phyloP scores from a whole-genome alignment of 1,284 basidiomycete species.

The Amylostereum areolatum region DNA sequence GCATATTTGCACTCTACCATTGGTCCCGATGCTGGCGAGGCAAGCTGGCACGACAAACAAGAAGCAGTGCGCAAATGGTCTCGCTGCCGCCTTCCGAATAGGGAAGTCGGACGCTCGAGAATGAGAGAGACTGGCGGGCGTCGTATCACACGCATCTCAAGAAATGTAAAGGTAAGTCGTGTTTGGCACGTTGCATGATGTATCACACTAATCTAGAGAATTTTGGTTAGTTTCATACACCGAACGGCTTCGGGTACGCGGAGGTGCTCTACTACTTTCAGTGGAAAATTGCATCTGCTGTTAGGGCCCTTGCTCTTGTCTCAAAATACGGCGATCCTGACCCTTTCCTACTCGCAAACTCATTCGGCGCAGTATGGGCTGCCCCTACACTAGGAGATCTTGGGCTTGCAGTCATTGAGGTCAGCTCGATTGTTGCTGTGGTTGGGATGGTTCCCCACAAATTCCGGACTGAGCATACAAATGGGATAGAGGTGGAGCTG shows the following conservation, averaged over 20 bases:
- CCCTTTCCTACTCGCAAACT: background rate
- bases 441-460: conserved; percentile 11
- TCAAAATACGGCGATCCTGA: conserved; percentile 7
- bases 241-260: conserved; percentile 1
- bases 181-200: no score
- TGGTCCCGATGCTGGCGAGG: background rate
- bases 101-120: conserved; percentile 11
- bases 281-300: background rate
- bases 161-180: conserved; percentile 15
- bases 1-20: background rate
- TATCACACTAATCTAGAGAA: background rate
- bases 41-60: background rate
- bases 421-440: conserved; percentile 4
- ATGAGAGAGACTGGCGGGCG: conserved; percentile 13
- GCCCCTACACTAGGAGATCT: background rate
- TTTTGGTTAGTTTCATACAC: background rate
- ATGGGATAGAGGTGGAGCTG: background rate
- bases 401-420: conserved; percentile 3
- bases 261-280: conserved; percentile 1
- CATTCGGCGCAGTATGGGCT: background rate
- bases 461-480: background rate
- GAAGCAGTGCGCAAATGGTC: conserved; percentile 9
- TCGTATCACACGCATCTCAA: conserved; percentile 2
- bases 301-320: conserved; percentile 3
- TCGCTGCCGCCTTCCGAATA: conserved; percentile 10